Base-by-base conservation (phyloP, 2,329 filamentous ascomycete species). In the Cordyceps farinosa region DNA sequence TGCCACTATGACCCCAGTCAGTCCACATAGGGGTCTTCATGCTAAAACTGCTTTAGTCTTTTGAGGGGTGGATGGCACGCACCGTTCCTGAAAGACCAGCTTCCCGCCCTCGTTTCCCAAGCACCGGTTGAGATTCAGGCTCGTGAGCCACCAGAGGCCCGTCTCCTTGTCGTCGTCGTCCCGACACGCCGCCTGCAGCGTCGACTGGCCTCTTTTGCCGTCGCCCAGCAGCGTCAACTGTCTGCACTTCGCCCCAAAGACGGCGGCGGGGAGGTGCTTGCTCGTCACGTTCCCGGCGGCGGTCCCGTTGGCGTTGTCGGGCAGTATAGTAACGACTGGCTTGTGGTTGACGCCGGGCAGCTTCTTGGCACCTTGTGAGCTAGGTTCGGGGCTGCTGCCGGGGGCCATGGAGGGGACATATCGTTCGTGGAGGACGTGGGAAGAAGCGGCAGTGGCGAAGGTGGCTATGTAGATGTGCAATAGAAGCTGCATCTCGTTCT, bases 81-180 rank as follows among this genome's bases (percentile, higher is more conserved):
- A 71, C 70, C 38, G 32, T 4, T 65, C 61, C 13, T 40, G 45
- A 45, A 67, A 70, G 2, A 63, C 61, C 32, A 72, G 62, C 8
- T 40, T 50, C 0, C 70, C 69, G 15, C 47, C 63, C 13, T 55
- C 34, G 54, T 67, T 70, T 10, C 58, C 69, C 22, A 70, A 22
- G 22, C 70, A 72, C 11, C 45, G 27, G 29, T 71, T 72, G 63
- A 71, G 44, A 47, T 72, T 70, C 52, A 72, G 29, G 40, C 54
- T 68, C 52, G 71, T 71, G n/a, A 64, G 52, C 69, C 68, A 71
- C 67, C 66, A 67, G 5, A 52, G 65, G 29, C 56, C 52, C 22
- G 22, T 22, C 11, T 42, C 36, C 10, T 13, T 42, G 4, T 30
- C 45, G 2, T 30, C 45, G 2, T 55, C 62, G 38, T 70, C 69